phyloP scores from a whole-genome alignment of 1,139 yeast genomes.

The Pichia sp. region DNA sequence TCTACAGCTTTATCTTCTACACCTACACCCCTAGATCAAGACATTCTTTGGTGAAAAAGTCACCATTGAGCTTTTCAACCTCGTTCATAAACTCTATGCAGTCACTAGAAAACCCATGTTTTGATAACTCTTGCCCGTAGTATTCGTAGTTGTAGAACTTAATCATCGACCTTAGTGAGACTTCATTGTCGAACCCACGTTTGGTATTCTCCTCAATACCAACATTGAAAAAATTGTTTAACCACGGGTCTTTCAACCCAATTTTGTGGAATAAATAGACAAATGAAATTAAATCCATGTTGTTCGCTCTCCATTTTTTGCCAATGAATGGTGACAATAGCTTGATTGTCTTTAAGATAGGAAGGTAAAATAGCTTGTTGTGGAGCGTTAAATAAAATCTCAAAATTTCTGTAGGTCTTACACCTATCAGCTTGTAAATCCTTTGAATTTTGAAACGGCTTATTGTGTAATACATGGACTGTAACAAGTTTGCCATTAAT shows the following conservation, averaged over 20 bases:
- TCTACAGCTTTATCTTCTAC: not conserved
- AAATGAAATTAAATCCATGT: constrained; percentile 89
- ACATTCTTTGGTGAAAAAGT: constrained; percentile 18
- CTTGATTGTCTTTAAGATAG: constrained; percentile 70
- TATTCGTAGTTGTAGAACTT: constrained; percentile 71
- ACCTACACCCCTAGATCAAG: constrained; percentile 2
- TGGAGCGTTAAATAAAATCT: constrained; percentile 46
- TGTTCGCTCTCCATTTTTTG: constrained; percentile 87
- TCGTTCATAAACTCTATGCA: constrained; percentile 16
- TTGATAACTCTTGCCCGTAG: constrained; percentile 50
- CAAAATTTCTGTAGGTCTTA: constrained; percentile 51
- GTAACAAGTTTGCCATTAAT: constrained; percentile 44
- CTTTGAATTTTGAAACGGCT: constrained; percentile 48
- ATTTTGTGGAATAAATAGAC: constrained; percentile 75
- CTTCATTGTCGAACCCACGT: constrained; percentile 82
- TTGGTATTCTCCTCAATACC: constrained; percentile 61
- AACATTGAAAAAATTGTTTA: constrained; percentile 51
- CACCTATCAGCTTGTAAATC: constrained; percentile 50
- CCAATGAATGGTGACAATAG: constrained; percentile 88
- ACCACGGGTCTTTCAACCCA: constrained; percentile 80
- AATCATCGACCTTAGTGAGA: constrained; percentile 73
- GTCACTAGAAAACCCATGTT: constrained; percentile 17
- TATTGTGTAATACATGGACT: constrained; percentile 42
- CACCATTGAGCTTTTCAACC: constrained; percentile 16
- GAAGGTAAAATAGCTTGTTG: constrained; percentile 60